Conservation (phyloP, 257 asterid species). For the Salvia miltiorrhiza region DNA sequence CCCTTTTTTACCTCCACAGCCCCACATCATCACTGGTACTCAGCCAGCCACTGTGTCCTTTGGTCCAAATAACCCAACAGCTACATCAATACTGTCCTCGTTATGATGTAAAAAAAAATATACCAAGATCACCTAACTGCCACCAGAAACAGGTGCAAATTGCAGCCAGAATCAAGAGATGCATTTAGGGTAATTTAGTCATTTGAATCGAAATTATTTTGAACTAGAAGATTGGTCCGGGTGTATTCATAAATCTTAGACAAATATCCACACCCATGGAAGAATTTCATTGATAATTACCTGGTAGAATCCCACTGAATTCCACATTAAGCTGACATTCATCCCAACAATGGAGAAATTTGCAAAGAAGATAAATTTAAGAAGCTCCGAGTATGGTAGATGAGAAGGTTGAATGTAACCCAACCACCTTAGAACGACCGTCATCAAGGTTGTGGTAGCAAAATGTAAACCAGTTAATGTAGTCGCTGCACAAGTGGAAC, state of each 20-base stretch:
- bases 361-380: conserved; percentile 84
- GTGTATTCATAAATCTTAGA: not conserved
- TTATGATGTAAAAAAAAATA: not conserved
- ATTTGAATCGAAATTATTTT: not conserved
- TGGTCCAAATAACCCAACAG: not conserved
- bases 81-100: not conserved
- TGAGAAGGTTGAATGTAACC: conserved; percentile 97
- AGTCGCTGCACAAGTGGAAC: conserved; percentile 74
- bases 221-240: not conserved
- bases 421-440: conserved; percentile 84
- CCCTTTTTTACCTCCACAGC: not conserved
- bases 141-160: not conserved
- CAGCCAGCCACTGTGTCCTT: not conserved
- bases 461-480: conserved; percentile 95
- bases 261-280: not conserved
- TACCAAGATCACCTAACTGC: not conserved
- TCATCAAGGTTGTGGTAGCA: conserved; percentile 94
- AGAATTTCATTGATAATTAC: conserved; percentile 34
- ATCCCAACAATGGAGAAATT: conserved; percentile 97
- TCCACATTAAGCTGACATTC: conserved; percentile 99
- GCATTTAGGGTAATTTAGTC: not conserved
- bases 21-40: not conserved
- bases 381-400: conserved; percentile 76
- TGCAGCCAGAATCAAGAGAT: not conserved
- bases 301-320: conserved; percentile 99